These are phyloP conservation scores for Euclidium syriacum DNA, from an alignment of 345 rosid species.

Conservation along the genomic window DNA sequence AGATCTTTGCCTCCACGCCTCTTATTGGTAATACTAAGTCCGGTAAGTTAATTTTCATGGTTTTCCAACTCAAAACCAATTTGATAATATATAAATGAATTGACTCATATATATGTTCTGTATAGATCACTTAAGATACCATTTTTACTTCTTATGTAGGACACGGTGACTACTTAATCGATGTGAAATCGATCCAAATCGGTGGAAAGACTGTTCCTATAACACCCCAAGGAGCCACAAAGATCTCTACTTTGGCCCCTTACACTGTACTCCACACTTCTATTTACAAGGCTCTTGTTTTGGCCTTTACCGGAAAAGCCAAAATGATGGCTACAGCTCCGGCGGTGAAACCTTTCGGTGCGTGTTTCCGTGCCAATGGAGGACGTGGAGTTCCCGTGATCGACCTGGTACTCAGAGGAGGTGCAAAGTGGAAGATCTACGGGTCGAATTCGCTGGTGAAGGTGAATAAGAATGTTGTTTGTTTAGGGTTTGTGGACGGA, in stretches of 20 bases:
- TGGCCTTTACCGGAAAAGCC: neutral
- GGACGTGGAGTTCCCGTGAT: conserved; percentile 22
- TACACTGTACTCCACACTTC: conserved; percentile 27
- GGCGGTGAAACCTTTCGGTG: conserved; percentile 21
- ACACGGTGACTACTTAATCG: conserved; percentile 22
- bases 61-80: too few species aligned
- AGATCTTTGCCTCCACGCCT: conserved; percentile 14
- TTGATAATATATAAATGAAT: too few species aligned
- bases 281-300: conserved; percentile 26
- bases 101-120: too few species aligned
- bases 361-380: conserved; percentile 22
- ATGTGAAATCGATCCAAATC: conserved; percentile 23
- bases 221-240: too few species aligned
- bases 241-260: conserved; percentile 24
- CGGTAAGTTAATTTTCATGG: too few species aligned
- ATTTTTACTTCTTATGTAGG: too few species aligned
- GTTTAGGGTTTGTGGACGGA: conserved; percentile 40
- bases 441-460: conserved; percentile 36
- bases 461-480: conserved; percentile 20
- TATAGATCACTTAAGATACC: too few species aligned
- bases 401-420: conserved; percentile 17
- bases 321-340: neutral
- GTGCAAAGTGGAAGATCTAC: conserved; percentile 34
- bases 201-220: conserved; percentile 5
- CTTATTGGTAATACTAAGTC: too few species aligned